Conservation (phyloP, 306 rosid species). For the Cucurbita argyrosperma region DNA sequence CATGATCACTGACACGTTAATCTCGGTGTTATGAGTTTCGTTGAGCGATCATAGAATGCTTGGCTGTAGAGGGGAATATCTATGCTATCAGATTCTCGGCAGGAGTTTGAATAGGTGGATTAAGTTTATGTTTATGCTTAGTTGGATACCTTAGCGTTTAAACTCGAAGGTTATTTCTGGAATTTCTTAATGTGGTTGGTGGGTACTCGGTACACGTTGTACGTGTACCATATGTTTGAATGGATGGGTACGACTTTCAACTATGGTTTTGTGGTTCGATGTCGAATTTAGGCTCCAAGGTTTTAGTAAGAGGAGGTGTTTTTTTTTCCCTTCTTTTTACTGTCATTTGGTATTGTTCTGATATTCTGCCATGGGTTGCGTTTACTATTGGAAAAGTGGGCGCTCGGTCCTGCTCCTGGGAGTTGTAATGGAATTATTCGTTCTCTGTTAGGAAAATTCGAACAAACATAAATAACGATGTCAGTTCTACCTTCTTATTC, state of each 20-base stretch:
- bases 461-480: background rate
- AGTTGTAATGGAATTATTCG: background rate
- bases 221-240: background rate
- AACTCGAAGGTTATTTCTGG: background rate
- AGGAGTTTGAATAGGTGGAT: background rate
- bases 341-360: background rate
- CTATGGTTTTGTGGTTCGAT: background rate
- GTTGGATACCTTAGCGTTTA: background rate
- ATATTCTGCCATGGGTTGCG: background rate
- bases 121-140: background rate
- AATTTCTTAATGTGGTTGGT: background rate
- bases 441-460: background rate
- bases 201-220: background rate
- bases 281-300: background rate
- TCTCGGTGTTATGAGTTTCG: background rate
- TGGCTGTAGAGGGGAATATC: slow-evolving; percentile 4
- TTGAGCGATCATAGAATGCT: background rate
- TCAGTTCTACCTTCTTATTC: background rate
- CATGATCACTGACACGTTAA: background rate
- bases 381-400: background rate
- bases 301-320: background rate
- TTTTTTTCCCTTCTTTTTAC: background rate
- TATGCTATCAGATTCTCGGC: background rate
- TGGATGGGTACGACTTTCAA: background rate
- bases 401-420: background rate